Percentiles rank a stretch among this genome's conserved stretches.
Conservation (phyloP, 129 eudicot species). For the Chrysanthemum lavandulifolium region DNA sequence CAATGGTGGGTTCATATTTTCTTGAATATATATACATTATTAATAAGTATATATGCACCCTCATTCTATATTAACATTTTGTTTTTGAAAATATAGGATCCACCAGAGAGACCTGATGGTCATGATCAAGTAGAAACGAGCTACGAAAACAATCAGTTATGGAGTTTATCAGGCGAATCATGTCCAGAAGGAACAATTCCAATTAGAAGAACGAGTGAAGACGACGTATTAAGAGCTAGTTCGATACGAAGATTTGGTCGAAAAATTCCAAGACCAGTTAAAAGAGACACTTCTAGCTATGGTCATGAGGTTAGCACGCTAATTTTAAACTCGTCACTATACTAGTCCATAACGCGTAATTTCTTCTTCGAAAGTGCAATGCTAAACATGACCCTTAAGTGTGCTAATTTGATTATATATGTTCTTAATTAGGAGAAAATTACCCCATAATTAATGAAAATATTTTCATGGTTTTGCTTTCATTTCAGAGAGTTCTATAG, state of each 20-base stretch:
- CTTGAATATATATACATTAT: neutral
- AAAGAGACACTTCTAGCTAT: slow-evolving; percentile 73
- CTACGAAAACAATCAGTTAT: slow-evolving; percentile 57
- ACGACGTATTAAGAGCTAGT: slow-evolving; percentile 75
- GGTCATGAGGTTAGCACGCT: slow-evolving; percentile 84
- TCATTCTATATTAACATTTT: neutral
- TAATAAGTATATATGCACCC: neutral
- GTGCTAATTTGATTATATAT: neutral
- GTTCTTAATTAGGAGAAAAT: neutral
- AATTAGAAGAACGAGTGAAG: slow-evolving; percentile 71
- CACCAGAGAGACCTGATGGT: slow-evolving; percentile 78
- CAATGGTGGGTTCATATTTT: slow-evolving; percentile 52
- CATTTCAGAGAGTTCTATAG: slow-evolving; percentile 17
- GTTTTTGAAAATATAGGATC: slow-evolving; percentile 49
- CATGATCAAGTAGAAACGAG: slow-evolving; percentile 28
- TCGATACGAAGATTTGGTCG: slow-evolving; percentile 61
- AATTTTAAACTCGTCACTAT: neutral
- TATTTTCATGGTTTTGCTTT: slow-evolving; percentile 23
- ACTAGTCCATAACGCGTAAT: too few relatives aligned
- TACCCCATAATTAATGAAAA: neutral
- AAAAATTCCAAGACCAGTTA: slow-evolving; percentile 47
- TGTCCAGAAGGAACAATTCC: slow-evolving; percentile 96
- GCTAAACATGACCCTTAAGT: too few relatives aligned
- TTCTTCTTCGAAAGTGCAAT: too few relatives aligned
- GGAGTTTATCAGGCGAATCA: slow-evolving; percentile 71